A percentile compares a stretch with the other conserved stretches of the same genome.
Evolutionary conservation across 2,329 filamentous ascomycete genomes (phyloP).

Genomic region (Paramyrothecium roridum): DNA sequence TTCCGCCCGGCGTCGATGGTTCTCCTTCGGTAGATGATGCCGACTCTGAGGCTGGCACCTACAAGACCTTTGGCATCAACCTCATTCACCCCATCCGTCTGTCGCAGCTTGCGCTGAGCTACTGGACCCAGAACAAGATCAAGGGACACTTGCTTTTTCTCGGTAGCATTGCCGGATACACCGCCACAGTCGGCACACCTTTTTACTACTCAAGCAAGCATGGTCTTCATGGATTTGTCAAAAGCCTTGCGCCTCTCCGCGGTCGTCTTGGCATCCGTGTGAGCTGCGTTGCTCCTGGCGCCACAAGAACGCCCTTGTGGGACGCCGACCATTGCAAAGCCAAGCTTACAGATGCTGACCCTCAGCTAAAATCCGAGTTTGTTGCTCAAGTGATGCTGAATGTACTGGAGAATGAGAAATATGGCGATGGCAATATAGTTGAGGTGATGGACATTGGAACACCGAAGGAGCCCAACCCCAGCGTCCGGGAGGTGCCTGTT

Average conservation of each 20-base stretch:
- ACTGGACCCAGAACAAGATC: conserved; percentile 28
- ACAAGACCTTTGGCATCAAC: conserved; percentile 32
- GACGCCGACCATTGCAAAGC: not conserved
- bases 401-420: not conserved
- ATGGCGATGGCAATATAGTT: not conserved
- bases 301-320: not conserved
- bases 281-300: not conserved
- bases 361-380: not conserved
- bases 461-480: not conserved
- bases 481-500: not conserved
- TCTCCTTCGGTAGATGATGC: conserved; percentile 24
- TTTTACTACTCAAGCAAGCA: conserved; percentile 34
- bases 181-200: conserved; percentile 23
- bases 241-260: conserved; percentile 22
- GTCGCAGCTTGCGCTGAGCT: conserved; percentile 32
- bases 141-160: conserved; percentile 27
- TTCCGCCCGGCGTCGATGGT: conserved; percentile 23
- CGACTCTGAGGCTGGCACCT: conserved; percentile 25
- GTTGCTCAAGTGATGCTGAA: not conserved
- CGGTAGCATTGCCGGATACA: conserved; percentile 30
- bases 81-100: conserved; percentile 31
- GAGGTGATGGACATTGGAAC: not conserved
- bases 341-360: not conserved
- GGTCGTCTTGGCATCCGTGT: conserved; percentile 1
- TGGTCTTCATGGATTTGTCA: conserved; percentile 32